A percentile compares a stretch with the other conserved stretches of the same genome.
Conservation (phyloP, 495 filamentous ascomycete species). For the Tuber calosporum region DNA sequence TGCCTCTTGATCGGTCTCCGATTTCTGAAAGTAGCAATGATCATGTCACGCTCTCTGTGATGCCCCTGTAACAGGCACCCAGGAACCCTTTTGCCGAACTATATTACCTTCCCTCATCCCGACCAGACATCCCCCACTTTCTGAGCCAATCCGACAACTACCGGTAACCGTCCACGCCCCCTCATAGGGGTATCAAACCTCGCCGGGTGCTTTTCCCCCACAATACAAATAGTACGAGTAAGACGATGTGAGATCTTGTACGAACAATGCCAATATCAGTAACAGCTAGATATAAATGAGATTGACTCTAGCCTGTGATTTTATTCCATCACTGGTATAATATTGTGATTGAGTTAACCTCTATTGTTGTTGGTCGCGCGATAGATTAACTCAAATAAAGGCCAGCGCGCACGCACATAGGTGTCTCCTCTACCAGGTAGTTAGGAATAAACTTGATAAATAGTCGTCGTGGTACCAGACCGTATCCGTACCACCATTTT, state of each 20-base stretch:
- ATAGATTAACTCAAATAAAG: neutral
- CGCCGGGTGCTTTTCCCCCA: neutral
- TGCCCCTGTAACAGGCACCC: conserved; percentile 1
- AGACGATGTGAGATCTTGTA: neutral
- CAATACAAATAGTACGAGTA: neutral
- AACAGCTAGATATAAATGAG: neutral
- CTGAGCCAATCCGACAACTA: neutral
- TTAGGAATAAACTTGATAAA: too few relatives aligned
- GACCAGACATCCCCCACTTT: neutral
- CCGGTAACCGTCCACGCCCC: neutral
- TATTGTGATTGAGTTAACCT: neutral
- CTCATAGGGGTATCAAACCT: neutral
- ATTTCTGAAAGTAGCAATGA: neutral
- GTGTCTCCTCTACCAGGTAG: too few relatives aligned
- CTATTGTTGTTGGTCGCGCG: neutral
- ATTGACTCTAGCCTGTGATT: neutral
- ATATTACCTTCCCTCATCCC: neutral
- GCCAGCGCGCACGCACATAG: neutral
- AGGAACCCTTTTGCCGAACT: conserved; percentile 3
- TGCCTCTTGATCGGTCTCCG: neutral
- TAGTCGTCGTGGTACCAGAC: neutral
- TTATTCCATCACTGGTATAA: neutral
- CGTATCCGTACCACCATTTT: neutral
- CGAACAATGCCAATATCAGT: neutral
- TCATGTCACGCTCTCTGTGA: neutral